These are phyloP conservation scores for Eucalyptus polybractea DNA, from an alignment of 345 rosid genomes.

Conservation along the genomic window DNA sequence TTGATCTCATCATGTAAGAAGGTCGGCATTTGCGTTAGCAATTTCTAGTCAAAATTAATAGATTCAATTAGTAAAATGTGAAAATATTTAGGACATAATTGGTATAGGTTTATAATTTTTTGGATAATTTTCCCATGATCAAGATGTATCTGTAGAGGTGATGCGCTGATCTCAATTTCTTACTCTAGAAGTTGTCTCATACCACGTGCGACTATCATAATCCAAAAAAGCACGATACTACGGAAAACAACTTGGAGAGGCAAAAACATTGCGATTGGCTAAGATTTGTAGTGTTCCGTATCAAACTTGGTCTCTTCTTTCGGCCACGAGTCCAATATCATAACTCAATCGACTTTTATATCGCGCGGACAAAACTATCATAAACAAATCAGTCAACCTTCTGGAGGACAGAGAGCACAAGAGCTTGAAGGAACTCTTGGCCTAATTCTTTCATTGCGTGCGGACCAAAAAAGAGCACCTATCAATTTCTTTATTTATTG, in stretches of 20 bases:
- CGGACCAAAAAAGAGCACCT: background rate
- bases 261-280: background rate
- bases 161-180: background rate
- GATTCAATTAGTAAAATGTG: too few relatives aligned
- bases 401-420: background rate
- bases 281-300: background rate
- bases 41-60: too few relatives aligned
- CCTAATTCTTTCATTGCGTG: background rate
- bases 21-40: accelerated
- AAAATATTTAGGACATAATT: too few relatives aligned
- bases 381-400: background rate
- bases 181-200: background rate
- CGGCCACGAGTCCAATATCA: background rate
- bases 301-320: background rate
- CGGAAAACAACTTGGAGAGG: background rate
- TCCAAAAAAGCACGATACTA: background rate
- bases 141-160: background rate
- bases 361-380: background rate
- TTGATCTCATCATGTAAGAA: too few relatives aligned
- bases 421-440: background rate
- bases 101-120: background rate
- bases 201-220: background rate
- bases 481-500: background rate
- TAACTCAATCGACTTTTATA: background rate
- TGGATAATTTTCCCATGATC: background rate